Base-by-base conservation (phyloP, 257 asterid genomes). In the Plantago elongata region DNA sequence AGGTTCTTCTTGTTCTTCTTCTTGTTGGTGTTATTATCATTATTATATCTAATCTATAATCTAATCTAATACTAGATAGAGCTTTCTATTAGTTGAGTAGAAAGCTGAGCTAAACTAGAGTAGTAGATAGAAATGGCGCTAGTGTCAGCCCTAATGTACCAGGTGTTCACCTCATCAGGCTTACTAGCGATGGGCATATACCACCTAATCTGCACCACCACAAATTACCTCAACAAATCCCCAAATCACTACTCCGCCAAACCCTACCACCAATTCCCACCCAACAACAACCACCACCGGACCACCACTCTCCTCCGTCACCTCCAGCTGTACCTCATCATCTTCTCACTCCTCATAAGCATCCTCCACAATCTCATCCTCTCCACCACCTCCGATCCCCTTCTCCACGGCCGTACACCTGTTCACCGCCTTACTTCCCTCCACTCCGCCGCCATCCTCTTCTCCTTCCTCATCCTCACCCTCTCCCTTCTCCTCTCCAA, bases 391-490 rank as follows among this genome's bases (percentile, higher is more conserved):
- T 62, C 95, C 49, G 95, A 88, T 72, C 96, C 96, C 18, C 95
- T 85, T 54, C 83, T 85, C 64, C 82, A 71, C 51, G 98, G 98
- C 57, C 85, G 83, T 16, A 86, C 96, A 9, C 88, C 95, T 0
- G 96, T 86, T 55, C 88, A 86, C 71, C 81, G 66, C 57, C 84
- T 86, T 84, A 82, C 90, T 51, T 81, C 95, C 16, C 92, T 91
- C 62, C 96, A 86, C 34, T 57, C 79, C 17, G 85, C 95, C 59
- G 88, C 86, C 52, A 62, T 91, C n/a, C 55, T 82, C 63, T 64
- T 88, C 73, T 77, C 81, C 71, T 89, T 89, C 75, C 74, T 89
- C 68, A 51, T 89, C 72, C 85, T 89, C 71, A 57, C 89, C 66
- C 4, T 74, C 4, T 76, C 79, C 40, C 69, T 87, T 22, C 79